phyloP scores from a whole-genome alignment of 495 filamentous ascomycete genomes.

The Evernia prunastri region DNA sequence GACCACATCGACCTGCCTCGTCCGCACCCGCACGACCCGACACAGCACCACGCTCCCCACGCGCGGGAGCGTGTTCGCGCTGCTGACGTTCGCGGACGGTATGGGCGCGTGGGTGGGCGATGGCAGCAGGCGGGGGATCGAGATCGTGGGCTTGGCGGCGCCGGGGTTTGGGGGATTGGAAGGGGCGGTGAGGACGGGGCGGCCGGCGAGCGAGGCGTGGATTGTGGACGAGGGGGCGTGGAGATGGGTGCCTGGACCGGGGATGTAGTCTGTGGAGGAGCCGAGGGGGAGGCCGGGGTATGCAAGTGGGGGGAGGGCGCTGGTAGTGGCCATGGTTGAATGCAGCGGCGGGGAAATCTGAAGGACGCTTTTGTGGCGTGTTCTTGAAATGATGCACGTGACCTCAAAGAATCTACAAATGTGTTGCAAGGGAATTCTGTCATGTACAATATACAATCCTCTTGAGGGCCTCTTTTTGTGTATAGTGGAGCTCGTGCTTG shows the following conservation, averaged over 20 bases:
- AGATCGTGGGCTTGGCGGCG: slow-evolving; percentile 31
- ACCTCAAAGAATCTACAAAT: not conserved
- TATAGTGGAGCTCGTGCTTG: too few species aligned
- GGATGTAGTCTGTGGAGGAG: slow-evolving; percentile 51
- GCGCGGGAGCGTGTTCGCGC: slow-evolving; percentile 67
- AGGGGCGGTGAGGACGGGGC: slow-evolving; percentile 36
- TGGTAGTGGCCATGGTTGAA: slow-evolving; percentile 9
- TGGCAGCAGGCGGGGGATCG: slow-evolving; percentile 30
- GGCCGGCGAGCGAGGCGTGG: slow-evolving; percentile 64
- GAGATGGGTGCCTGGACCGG: slow-evolving; percentile 79
- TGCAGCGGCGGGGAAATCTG: not conserved
- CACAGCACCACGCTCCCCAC: slow-evolving; percentile 77
- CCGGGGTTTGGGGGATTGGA: slow-evolving; percentile 29
- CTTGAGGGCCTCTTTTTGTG: too few species aligned
- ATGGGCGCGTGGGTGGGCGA: slow-evolving; percentile 34
- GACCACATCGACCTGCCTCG: slow-evolving; percentile 70
- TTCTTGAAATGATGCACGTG: not conserved
- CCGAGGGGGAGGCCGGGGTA: slow-evolving; percentile 75
- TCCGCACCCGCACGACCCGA: slow-evolving; percentile 74
- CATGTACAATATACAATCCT: too few species aligned
- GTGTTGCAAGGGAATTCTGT: too few species aligned
- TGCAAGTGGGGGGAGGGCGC: slow-evolving; percentile 18
- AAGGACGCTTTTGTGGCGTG: not conserved
- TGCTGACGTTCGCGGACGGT: slow-evolving; percentile 32
- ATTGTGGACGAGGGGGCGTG: slow-evolving; percentile 45